Evolutionary conservation across 306 rosid species (phyloP), one percentile per base, ranked within the genome.

Genomic region (Hippophae rhamnoides): DNA sequence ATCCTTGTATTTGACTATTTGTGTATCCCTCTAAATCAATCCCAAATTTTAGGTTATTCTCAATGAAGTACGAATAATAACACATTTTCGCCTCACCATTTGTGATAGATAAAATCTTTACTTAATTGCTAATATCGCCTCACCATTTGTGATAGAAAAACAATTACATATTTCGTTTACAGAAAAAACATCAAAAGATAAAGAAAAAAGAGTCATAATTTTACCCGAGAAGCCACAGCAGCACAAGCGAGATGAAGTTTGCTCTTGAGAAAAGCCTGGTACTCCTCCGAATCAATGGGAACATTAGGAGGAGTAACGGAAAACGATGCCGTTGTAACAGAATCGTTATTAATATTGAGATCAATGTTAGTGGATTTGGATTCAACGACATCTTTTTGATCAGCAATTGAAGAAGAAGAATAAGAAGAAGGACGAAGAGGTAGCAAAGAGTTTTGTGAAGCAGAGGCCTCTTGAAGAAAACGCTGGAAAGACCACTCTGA

Each of bases 401-500:
- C 75, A 25, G 25, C 69, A 55, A 60, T 55, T 9, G 84, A 72
- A 3, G 84, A 68, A 7, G 86, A 69, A 42, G 73, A 65, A 52
- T 69, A 73, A 0, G 74, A 66, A 53, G 86, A 47, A 9, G 56
- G 48, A 7, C 3, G 3, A 31, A 12, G 50, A 23, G 27, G 57
- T 52, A 51, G 41, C 5, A 43, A 66, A 6, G 53, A 49, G 18
- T 9, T 49, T 5, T 58, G 44, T 41, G 81, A 68, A 31, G 4
- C 38, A 13, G 86, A 71, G 7, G 80, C 79, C 65, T 85, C 80
- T 41, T 80, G 78, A 6, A 92, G 69, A 54, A 88, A 92, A 5
- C 80, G 74, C 83, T 85, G 86, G 63, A 92, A 85, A 7, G 95
- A 86, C 99, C 99, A 92, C 50, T 92, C 99, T 0, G 99, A 92